phyloP scores from a whole-genome alignment of 2,329 filamentous ascomycete species.

The Diaporthe batatas region DNA sequence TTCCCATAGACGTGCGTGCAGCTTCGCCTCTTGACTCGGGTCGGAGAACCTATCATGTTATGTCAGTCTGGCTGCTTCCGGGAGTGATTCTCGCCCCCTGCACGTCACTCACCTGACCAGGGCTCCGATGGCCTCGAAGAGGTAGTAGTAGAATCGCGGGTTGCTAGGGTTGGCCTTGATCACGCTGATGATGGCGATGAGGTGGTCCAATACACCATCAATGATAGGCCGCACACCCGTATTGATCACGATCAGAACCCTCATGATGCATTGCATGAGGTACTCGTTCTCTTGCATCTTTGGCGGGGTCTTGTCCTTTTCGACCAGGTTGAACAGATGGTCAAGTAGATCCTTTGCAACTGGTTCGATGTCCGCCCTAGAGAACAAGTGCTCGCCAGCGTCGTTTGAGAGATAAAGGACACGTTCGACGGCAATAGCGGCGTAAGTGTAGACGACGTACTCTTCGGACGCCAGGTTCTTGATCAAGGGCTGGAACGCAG shows the following conservation, averaged over 20 bases:
- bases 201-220: constrained; percentile 83
- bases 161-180: constrained; percentile 97
- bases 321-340: constrained; percentile 92
- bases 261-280: constrained; percentile 98
- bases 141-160: constrained; percentile 97
- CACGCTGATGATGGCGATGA: constrained; percentile 90
- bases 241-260: constrained; percentile 93
- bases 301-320: constrained; percentile 84
- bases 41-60: constrained; percentile 71
- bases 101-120: constrained; percentile 74
- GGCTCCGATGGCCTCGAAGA: constrained; percentile 94
- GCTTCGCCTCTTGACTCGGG: constrained; percentile 74
- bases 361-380: constrained; percentile 81
- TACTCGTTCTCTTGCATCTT: constrained; percentile 99
- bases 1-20: constrained; percentile 85
- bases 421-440: constrained; percentile 95
- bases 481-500: constrained; percentile 89
- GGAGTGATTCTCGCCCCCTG: not conserved
- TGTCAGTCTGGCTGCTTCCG: constrained; percentile 21
- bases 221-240: constrained; percentile 81
- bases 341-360: constrained; percentile 88
- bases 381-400: constrained; percentile 82
- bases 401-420: constrained; percentile 87
- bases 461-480: constrained; percentile 91
- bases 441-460: constrained; percentile 98